Conservation (phyloP, 208 protist genomes). For the Polymyxa betae region DNA sequence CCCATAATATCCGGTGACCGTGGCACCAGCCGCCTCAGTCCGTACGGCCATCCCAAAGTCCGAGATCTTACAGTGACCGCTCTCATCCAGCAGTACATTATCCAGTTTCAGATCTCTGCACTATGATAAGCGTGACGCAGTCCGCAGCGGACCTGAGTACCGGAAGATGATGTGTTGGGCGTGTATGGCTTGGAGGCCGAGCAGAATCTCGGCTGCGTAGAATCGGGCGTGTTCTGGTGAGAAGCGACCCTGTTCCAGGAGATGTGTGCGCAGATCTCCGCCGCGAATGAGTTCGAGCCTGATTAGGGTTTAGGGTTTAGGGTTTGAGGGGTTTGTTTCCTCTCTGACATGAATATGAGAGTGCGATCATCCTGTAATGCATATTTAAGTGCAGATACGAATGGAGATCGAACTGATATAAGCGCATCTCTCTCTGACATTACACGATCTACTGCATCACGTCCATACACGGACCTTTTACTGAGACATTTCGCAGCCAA, state of each 20-base stretch:
- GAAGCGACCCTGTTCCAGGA: slow-evolving; percentile 41
- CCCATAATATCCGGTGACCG: slow-evolving; percentile 49
- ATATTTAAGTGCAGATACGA: slow-evolving; percentile 56
- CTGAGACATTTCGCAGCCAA: background rate
- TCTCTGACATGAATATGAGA: slow-evolving; percentile 55
- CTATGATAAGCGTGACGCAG: background rate
- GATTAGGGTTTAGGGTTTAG: too few relatives aligned
- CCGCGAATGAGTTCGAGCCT: slow-evolving; percentile 58
- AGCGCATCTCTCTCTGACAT: slow-evolving; percentile 57
- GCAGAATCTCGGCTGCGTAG: slow-evolving; percentile 68
- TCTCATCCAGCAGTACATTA: slow-evolving; percentile 56
- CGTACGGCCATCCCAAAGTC: slow-evolving; percentile 55
- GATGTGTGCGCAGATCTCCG: slow-evolving; percentile 62
- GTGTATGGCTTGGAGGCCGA: slow-evolving; percentile 74
- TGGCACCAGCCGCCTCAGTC: background rate
- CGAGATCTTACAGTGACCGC: slow-evolving; percentile 59
- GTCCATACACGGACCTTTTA: background rate
- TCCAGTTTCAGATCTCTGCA: slow-evolving; percentile 48
- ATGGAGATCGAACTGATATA: background rate
- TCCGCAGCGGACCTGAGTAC: background rate
- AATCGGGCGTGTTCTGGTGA: background rate
- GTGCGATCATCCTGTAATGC: slow-evolving; percentile 52
- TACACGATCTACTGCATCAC: background rate
- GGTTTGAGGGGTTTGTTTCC: too few relatives aligned
- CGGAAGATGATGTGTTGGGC: slow-evolving; percentile 68